A percentile compares a stretch with the other conserved stretches of the same genome.
Conservation (phyloP, 1,139 yeast species). For the Scheffersomyces segobiensis region DNA sequence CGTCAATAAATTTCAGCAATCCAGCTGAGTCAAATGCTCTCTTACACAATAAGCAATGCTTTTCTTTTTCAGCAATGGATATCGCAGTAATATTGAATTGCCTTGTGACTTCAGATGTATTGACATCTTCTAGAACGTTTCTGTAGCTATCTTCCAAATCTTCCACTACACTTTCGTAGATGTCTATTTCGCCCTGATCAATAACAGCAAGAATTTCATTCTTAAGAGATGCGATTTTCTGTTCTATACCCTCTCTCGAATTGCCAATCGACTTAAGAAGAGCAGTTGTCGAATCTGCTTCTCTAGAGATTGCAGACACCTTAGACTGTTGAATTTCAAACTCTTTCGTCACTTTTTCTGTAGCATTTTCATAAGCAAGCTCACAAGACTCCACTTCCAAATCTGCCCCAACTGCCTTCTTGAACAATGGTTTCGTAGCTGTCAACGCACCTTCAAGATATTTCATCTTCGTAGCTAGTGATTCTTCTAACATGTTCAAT, state of each 20-base stretch:
- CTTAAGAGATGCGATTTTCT: conserved; percentile 16
- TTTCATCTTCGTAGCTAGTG: conserved; percentile 9
- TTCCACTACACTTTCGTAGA: conserved; percentile 48
- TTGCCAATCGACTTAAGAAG: conserved; percentile 13
- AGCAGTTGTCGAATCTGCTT: conserved; percentile 14
- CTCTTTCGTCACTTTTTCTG: conserved; percentile 8
- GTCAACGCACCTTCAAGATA: conserved; percentile 2
- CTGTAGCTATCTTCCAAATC: conserved; percentile 63
- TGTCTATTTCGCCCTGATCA: conserved; percentile 48
- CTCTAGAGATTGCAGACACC: conserved; percentile 5
- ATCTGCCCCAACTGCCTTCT: conserved; percentile 16
- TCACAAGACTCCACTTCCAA: conserved; percentile 27
- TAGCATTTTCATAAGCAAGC: conserved; percentile 13
- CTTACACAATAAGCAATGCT: conserved; percentile 66
- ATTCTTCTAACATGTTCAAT: conserved; percentile 13
- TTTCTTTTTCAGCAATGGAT: conserved; percentile 53
- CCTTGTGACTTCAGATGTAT: conserved; percentile 64
- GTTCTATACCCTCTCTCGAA: conserved; percentile 13
- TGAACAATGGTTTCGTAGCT: conserved; percentile 6
- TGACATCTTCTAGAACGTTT: conserved; percentile 59
- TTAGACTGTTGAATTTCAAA: conserved; percentile 10
- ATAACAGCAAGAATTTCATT: conserved; percentile 26
- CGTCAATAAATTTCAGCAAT: conserved; percentile 31
- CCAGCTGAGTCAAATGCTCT: conserved; percentile 54
- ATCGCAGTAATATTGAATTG: conserved; percentile 66